A percentile compares a stretch with the other conserved stretches of the same genome.
Conservation (phyloP, 257 asterid genomes). For the Solanum commersonii region DNA sequence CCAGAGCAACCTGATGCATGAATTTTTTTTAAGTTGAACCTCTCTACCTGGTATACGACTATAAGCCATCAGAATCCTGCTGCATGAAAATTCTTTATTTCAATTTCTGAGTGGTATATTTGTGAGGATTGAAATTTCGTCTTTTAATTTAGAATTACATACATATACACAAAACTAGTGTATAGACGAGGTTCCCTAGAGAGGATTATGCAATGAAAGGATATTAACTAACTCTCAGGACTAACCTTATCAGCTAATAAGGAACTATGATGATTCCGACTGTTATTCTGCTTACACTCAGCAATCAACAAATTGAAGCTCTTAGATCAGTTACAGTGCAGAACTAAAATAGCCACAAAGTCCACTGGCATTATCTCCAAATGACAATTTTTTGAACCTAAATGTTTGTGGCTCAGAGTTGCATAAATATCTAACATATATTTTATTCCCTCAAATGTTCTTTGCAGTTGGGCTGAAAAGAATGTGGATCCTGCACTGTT, state of each 20-base stretch:
- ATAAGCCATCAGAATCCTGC: not conserved
- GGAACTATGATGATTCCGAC: not conserved
- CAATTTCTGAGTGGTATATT: not conserved
- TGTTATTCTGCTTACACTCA: not conserved
- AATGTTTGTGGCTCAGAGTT: not conserved
- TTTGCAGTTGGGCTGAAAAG: constrained; percentile 75
- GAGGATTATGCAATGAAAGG: not conserved
- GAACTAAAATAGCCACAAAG: not conserved
- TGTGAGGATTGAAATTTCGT: not conserved
- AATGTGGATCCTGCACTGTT: constrained; percentile 79
- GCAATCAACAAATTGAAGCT: not conserved
- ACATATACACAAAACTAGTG: not conserved
- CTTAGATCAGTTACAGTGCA: not conserved
- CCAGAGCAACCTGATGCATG: not conserved
- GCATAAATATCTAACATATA: not conserved
- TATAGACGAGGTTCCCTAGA: not conserved
- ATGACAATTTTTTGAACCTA: not conserved
- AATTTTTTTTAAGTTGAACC: not conserved
- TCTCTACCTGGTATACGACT: not conserved
- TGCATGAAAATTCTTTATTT: not conserved
- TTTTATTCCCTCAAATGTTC: not conserved
- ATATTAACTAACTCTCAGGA: not conserved
- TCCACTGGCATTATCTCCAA: not conserved
- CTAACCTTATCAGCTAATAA: not conserved
- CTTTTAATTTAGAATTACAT: not conserved